Conservation (phyloP, 2,329 filamentous ascomycete genomes). For the Pseudocercospora cruenta region DNA sequence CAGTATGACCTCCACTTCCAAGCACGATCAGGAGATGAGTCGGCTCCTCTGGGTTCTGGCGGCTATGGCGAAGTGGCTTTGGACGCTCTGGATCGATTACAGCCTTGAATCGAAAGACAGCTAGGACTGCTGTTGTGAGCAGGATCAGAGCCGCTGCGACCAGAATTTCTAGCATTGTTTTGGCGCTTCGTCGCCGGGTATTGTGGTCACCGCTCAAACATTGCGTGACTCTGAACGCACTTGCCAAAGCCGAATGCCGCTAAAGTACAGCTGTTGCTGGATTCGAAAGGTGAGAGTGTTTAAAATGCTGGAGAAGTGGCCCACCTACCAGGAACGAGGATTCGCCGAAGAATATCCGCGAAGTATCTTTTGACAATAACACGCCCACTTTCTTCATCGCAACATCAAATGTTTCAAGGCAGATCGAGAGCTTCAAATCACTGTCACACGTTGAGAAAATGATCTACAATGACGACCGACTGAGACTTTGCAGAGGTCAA, state of each 20-base stretch:
- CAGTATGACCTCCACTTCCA: slow-evolving; percentile 90
- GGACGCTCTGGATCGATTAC: slow-evolving; percentile 39
- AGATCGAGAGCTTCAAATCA: background rate
- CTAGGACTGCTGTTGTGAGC: background rate
- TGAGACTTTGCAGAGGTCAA: background rate
- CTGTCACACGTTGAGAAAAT: background rate
- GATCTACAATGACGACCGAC: background rate
- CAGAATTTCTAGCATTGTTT: background rate
- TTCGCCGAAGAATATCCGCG: background rate
- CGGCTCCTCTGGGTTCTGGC: slow-evolving; percentile 19
- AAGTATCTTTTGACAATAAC: background rate
- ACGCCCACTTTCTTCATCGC: background rate
- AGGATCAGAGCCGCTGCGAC: background rate
- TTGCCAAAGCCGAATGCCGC: background rate
- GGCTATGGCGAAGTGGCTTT: slow-evolving; percentile 35
- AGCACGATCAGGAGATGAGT: slow-evolving; percentile 76
- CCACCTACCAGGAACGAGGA: background rate
- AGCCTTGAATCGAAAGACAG: background rate
- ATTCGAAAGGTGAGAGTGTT: background rate
- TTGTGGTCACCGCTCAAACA: background rate
- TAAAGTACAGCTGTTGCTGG: background rate
- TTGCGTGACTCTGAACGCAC: background rate
- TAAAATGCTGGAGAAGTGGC: background rate
- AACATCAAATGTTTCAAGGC: background rate
- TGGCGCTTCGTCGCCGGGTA: background rate